Conservation (phyloP, 345 rosid species). For the Ailanthus altissimus region DNA sequence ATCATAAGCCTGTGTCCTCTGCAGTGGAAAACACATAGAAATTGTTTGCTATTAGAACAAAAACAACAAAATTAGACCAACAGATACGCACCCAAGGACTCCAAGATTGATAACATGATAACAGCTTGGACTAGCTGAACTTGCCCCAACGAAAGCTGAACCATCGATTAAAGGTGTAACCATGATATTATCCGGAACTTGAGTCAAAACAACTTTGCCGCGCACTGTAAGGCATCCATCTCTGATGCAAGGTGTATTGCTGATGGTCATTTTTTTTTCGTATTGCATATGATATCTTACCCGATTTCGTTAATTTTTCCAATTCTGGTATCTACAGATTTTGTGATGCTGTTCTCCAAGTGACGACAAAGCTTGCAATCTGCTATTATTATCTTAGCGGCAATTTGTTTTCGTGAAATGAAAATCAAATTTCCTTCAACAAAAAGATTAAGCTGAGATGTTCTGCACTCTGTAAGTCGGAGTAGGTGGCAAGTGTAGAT, state of each 20-base stretch:
- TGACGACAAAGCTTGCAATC: background rate
- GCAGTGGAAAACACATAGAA: background rate
- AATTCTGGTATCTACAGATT: background rate
- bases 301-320: background rate
- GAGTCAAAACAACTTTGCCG: constrained; percentile 20
- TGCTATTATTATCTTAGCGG: background rate
- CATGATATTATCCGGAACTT: constrained; percentile 26
- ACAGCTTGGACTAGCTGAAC: constrained; percentile 18
- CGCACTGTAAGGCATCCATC: constrained; percentile 26
- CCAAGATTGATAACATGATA: constrained; percentile 41
- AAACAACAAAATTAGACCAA: background rate
- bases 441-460: background rate
- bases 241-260: constrained; percentile 14
- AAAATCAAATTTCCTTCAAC: background rate
- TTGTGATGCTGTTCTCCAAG: background rate
- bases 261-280: constrained; percentile 21
- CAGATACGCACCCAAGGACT: constrained; percentile 31
- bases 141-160: constrained; percentile 38
- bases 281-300: background rate
- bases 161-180: constrained; percentile 13
- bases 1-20: constrained; percentile 34
- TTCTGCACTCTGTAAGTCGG: background rate
- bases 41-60: background rate
- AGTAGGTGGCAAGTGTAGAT: background rate
- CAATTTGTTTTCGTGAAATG: background rate